Base-by-base conservation (phyloP, 2,329 filamentous ascomycete species). In the Dactylella cylindrospora region DNA sequence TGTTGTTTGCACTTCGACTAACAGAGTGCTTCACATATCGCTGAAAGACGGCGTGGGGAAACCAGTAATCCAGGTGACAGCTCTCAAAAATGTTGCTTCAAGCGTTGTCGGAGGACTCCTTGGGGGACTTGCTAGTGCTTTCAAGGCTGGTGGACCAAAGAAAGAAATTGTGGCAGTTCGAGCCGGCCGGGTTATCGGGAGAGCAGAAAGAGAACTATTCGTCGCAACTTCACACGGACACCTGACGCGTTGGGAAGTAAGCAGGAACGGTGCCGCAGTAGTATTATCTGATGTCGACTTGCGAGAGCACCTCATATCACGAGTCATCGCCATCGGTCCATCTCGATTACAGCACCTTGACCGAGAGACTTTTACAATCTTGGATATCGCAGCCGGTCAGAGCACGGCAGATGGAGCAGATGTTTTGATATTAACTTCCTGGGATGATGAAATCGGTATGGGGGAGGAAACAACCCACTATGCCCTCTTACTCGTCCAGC, bases 1-100 rank as follows among this genome's bases (percentile, higher is more conserved):
- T 70, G 79, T 97, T 44, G 77, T 96, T 29, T 82, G 84, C 8
- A 86, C 95, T 66, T 95, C 86, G 72, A 90, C 83, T 59, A 93
- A 93, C 10, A 83, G 93, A 61, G 77, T 95, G 32, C 89, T 88
- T 4, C 93, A 96, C 71, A 77, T 98, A 72, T 90, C 83, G 45
- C 79, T 97, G 12, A 82, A 90, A 68, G 91, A 98, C 72, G 77
- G 84, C 35, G 89, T 96, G 72, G 93, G 93, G 19, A 85, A 90
- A 69, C 88, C 91, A 2, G 80, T 82, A 33, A 84, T 98, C 44
- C 82, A 82, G 9, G 83, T 88, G 0, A 86, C 89, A 66, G 87
- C 90, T 67, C 76, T 98, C 47, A 84, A 82, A 41, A 80, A 77
- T 50, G 74, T 80, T 20, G 78, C 80, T 2, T 76, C 80, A 10